phyloP scores from a whole-genome alignment of 1,139 yeast species.

The Pichia sp. region DNA sequence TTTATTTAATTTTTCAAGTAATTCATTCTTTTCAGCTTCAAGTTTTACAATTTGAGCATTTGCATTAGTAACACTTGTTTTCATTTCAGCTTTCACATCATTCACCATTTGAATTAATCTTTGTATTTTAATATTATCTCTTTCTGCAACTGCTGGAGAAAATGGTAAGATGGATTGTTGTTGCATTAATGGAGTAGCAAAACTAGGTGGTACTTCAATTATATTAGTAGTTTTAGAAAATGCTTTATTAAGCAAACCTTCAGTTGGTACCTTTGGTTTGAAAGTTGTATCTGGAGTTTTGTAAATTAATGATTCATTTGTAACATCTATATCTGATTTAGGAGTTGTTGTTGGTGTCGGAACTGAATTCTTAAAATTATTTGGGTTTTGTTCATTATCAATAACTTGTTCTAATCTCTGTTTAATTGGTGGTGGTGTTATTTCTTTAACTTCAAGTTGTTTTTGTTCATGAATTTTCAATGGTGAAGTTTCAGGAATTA shows the following conservation, averaged over 20 bases:
- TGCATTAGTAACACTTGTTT: conserved; percentile 26
- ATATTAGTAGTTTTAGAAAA: background rate
- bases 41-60: conserved; percentile 25
- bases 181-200: conserved; percentile 10
- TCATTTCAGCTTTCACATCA: conserved; percentile 27
- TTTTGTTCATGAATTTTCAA: too few species aligned
- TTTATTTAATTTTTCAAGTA: conserved; percentile 8
- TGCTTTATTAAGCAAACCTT: background rate
- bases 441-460: too few species aligned
- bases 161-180: conserved; percentile 13
- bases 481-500: too few species aligned
- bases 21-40: conserved; percentile 22
- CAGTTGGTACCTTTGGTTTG: background rate
- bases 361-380: background rate
- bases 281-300: conserved; percentile 6
- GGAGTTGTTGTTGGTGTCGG: background rate
- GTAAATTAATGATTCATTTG: background rate
- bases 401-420: too few species aligned
- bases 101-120: conserved; percentile 25
- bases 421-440: too few species aligned
- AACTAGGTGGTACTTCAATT: background rate
- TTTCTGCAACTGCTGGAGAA: conserved; percentile 17
- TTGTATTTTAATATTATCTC: conserved; percentile 22
- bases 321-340: background rate
- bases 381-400: too few species aligned